These are phyloP conservation scores for Dillenia turbinata DNA, from an alignment of 164 flowering plant species.

Conservation along the genomic window DNA sequence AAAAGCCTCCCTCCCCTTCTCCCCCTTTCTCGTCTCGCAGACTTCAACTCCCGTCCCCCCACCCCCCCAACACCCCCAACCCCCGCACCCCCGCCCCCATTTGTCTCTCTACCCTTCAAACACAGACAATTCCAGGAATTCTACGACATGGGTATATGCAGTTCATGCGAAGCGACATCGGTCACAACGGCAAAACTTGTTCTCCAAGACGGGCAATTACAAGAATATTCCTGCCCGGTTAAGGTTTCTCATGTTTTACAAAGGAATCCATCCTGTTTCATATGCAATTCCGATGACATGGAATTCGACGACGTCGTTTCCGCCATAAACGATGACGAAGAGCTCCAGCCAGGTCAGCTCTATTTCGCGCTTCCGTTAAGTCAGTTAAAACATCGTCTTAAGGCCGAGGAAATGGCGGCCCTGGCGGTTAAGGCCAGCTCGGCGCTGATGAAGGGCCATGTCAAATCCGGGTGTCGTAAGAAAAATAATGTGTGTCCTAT, in stretches of 20 bases:
- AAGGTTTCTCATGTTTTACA: constrained; percentile 57
- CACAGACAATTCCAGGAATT: no score
- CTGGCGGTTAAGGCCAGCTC: constrained; percentile 88
- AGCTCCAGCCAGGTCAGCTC: constrained; percentile 67
- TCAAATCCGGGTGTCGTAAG: constrained; percentile 8
- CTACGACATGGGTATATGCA: constrained; percentile 41
- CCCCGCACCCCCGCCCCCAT: not conserved
- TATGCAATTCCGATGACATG: constrained; percentile 90
- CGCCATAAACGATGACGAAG: constrained; percentile 57
- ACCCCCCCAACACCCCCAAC: not conserved
- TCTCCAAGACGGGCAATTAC: constrained; percentile 60
- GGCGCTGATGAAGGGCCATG: constrained; percentile 23
- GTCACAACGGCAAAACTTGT: constrained; percentile 68
- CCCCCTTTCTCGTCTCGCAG: not conserved
- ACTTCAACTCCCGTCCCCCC: not conserved
- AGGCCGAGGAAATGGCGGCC: constrained; percentile 82
- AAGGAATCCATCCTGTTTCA: constrained; percentile 49
- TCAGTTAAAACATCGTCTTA: constrained; percentile 37
- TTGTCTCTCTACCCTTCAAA: no score
- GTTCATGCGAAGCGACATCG: constrained; percentile 48
- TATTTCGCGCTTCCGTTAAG: constrained; percentile 73
- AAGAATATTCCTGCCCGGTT: constrained; percentile 70
- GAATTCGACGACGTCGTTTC: constrained; percentile 70
- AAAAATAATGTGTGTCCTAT: constrained; percentile 1
- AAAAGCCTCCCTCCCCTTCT: not conserved